phyloP scores from a whole-genome alignment of 2,329 filamentous ascomycete genomes.

The Aspergillus jensenii region DNA sequence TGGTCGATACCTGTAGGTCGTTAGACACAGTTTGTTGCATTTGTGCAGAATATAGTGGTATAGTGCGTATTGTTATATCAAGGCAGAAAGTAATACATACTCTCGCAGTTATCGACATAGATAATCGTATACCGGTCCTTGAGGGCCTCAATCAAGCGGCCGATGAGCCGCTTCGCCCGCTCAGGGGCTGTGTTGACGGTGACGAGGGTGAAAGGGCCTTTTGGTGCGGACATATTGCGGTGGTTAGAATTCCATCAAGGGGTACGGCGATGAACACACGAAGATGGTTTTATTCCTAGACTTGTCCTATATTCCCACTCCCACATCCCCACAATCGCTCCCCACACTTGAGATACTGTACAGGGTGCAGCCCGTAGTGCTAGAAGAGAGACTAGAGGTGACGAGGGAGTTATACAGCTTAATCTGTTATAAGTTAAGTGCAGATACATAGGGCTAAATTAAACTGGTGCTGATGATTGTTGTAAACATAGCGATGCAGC shows the following conservation, averaged over 20 bases:
- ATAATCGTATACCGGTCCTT: conserved; percentile 65
- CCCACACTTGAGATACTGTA: neutral
- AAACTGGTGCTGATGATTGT: too few species aligned
- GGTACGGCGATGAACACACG: neutral
- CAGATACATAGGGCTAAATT: too few species aligned
- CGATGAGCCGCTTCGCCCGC: conserved; percentile 62
- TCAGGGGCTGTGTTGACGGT: conserved; percentile 69
- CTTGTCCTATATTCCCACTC: neutral
- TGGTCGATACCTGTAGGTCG: conserved; percentile 48
- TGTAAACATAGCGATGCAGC: too few species aligned
- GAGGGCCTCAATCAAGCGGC: conserved; percentile 59
- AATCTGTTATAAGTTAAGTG: too few species aligned
- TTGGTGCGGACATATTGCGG: conserved; percentile 36
- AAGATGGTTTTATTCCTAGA: neutral
- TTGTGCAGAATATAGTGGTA: neutral
- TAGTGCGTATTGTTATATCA: neutral
- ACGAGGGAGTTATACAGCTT: neutral
- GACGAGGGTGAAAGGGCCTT: conserved; percentile 62
- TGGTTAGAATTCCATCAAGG: neutral
- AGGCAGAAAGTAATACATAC: conserved; percentile 38
- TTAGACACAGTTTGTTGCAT: conserved; percentile 1
- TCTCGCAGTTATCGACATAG: conserved; percentile 62
- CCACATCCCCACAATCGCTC: conserved; percentile 4
- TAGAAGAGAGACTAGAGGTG: neutral
- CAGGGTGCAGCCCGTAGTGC: neutral